Base-by-base conservation (phyloP, 768 basidiomycete species). In the Boletus rufocinnamomeus region DNA sequence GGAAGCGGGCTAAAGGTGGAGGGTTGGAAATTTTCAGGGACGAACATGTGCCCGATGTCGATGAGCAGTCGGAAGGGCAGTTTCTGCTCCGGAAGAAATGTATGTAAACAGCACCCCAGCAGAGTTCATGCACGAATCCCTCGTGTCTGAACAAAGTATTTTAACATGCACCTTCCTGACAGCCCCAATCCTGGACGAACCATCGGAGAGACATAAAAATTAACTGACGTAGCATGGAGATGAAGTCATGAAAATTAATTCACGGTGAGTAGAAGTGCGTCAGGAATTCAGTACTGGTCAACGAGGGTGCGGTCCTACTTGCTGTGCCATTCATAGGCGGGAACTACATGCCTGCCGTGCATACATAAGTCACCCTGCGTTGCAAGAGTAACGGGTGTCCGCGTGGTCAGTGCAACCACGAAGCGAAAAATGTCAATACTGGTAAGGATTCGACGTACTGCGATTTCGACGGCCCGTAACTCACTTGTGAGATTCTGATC, bases 341-440 rank as follows among this genome's bases (percentile, higher is more conserved):
- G 43, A 52, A 54, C 38, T 32, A 37, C 44, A 41, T 56, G 32
- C 30, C 43, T 58, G 48, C 52, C 61, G 54, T 53, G 50, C 52
- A 68, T 68, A 71, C 68, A 65, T 63, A 71, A 66, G 57, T 62
- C 60, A 54, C 45, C 56, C 59, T 59, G 54, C 30, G 10, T 51
- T 54, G 69, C 51, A 57, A n/a, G 57, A 47, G 53, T 25, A 58
- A 55, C 49, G 35, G 46, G 53, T 35, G 49, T 58, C 64, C 66
- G 66, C 66, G 69, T 72, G 71, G 68, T 58, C 41, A 58, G 55
- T 54, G 41, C 63, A 65, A 63, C 54, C 59, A 56, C 62, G 64
- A 62, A 66, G 57, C 53, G 32, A 66, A 59, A 58, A 47, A 71
- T 71, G 70, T 49, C 70, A 32, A 66, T 71, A 60, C 58, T 72